These are phyloP conservation scores for Silene vulgaris DNA, from an alignment of 179 eudicot genomes.

Conservation along the genomic window DNA sequence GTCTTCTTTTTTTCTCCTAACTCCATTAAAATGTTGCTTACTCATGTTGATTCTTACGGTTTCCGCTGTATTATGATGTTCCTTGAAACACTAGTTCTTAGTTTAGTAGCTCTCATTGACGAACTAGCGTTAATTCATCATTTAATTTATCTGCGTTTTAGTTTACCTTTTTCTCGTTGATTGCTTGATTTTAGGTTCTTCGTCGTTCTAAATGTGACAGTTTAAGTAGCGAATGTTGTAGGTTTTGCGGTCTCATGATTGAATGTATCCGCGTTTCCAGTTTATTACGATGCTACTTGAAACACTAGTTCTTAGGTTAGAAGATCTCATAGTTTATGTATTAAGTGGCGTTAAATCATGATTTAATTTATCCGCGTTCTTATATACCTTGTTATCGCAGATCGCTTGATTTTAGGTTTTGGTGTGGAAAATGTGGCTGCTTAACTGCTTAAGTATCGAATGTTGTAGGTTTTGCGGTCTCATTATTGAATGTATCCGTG, in stretches of 20 bases:
- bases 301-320: background rate
- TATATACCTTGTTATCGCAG: no score
- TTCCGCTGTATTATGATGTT: background rate
- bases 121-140: no score
- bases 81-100: no score
- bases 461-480: background rate
- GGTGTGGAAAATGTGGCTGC: background rate
- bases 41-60: background rate
- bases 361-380: no score
- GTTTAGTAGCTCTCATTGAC: no score
- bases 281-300: background rate
- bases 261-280: background rate
- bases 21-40: no score
- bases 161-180: no score
- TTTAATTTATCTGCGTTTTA: no score
- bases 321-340: background rate
- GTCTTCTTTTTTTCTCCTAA: constrained; percentile 20
- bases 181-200: background rate
- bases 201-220: background rate
- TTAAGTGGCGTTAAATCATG: background rate
- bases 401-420: background rate
- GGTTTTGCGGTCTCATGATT: background rate
- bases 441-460: no score
- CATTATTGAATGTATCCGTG: background rate
- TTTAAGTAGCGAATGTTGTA: background rate